phyloP scores from a whole-genome alignment of 352 stramenopile genomes.

The Bremia lactucae region DNA sequence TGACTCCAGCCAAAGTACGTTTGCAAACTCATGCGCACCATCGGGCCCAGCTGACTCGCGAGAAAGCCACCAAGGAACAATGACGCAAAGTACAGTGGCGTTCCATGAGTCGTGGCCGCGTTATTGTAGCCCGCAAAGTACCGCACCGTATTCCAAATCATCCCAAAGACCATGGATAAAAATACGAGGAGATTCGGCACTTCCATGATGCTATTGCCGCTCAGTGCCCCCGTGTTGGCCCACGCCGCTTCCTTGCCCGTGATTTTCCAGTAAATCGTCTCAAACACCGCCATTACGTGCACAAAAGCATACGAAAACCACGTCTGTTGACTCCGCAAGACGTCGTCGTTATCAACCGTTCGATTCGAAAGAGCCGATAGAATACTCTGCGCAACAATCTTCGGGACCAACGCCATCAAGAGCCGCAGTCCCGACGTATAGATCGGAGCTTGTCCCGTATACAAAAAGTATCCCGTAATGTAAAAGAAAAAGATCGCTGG shows the following conservation, averaged over 20 bases:
- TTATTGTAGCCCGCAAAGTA: constrained; percentile 71
- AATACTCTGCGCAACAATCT: constrained; percentile 62
- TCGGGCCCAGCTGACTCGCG: constrained; percentile 45
- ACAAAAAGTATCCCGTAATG: constrained; percentile 66
- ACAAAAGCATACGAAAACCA: constrained; percentile 76
- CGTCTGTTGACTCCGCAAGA: constrained; percentile 61
- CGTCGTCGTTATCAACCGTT: constrained; percentile 63
- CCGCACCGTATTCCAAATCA: constrained; percentile 49
- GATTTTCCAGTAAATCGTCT: constrained; percentile 68
- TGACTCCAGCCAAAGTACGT: constrained; percentile 73
- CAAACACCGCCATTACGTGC: constrained; percentile 61
- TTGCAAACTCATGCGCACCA: constrained; percentile 64
- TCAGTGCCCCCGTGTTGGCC: constrained; percentile 53
- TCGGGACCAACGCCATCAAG: constrained; percentile 58
- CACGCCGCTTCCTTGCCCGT: constrained; percentile 59
- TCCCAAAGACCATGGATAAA: constrained; percentile 47
- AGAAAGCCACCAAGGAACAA: constrained; percentile 54
- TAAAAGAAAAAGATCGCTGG: constrained; percentile 70
- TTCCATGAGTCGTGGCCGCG: constrained; percentile 48
- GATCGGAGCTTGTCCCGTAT: constrained; percentile 58
- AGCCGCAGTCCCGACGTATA: constrained; percentile 57
- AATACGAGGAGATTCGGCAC: constrained; percentile 61
- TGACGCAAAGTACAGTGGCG: constrained; percentile 50
- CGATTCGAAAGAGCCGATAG: constrained; percentile 58
- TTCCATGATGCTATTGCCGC: constrained; percentile 59